Evolutionary conservation across 495 filamentous ascomycete genomes (phyloP), one percentile per base, ranked within the genome.

Genomic region (Delitschia confertaspora): DNA sequence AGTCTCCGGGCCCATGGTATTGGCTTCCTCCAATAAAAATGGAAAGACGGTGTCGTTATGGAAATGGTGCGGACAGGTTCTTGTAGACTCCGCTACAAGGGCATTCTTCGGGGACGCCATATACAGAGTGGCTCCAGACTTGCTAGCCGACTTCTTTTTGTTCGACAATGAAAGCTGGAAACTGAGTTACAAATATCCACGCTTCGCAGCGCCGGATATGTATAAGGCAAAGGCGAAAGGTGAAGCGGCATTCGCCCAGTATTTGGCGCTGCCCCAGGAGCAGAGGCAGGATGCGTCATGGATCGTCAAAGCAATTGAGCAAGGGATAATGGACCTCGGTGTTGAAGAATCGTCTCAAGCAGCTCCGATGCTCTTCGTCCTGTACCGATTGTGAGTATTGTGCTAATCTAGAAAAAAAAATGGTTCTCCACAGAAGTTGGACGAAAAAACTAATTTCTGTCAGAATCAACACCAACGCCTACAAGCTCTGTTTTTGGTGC

Each of bases 401-500:
- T 10, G 8, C 25, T 29, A 20, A 14, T 33, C 27, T 20, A 25
- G n/a, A n/a, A n/a, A n/a, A n/a, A n/a, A n/a, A n/a, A n/a, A 27
- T 43, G 8, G 9, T 17, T 33, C 16, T 36, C 10, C 3, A 19
- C 11, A 19, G 10, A 4, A 13, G 11, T 6, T 6, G 13, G 31
- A 16, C 10, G 33, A 13, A 16, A 4, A 3, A 3, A 3, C 3
- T 19, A 3, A 20, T 19, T 3, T 18, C 16, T 18, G 4, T 19
- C 25, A 60, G 57, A 6, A 43, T 47, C 19, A 62, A 62, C 35
- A 53, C 47, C 6, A 65, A 63, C 29, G 38, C 51, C 7, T 60
- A 47, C 44, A 61, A 57, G 38, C 30, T 61, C 7, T 35, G 25
- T 25, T 60, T 64, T 41, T 65, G 60, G 60, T 33, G 56, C 9